Evolutionary conservation across 2,329 filamentous ascomycete species (phyloP).

Genomic region (Penicillium sp.): DNA sequence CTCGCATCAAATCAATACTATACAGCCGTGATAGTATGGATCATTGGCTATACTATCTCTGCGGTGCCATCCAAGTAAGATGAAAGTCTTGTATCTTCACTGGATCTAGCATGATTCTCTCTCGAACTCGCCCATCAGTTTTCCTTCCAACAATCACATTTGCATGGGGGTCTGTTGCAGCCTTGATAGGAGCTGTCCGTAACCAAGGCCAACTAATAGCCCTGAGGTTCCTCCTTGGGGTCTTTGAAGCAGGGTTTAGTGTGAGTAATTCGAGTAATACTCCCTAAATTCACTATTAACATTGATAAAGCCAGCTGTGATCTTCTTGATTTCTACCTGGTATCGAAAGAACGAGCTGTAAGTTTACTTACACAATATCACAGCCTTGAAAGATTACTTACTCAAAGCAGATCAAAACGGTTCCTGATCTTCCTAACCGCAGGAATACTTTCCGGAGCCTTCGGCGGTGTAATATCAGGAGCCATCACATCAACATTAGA

Average conservation of each 20-base stretch:
- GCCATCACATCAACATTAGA: constrained; percentile 8
- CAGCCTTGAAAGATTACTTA: background rate
- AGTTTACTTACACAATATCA: background rate
- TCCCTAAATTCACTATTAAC: background rate
- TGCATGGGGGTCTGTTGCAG: constrained; percentile 1
- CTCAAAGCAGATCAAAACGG: background rate
- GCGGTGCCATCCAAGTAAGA: constrained; percentile 4
- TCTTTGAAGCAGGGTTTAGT: constrained; percentile 7
- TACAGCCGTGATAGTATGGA: constrained; percentile 6
- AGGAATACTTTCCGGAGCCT: constrained; percentile 6
- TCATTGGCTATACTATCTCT: constrained; percentile 6
- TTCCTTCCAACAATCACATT: constrained; percentile 9
- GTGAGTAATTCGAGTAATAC: background rate
- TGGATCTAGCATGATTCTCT: constrained; percentile 2
- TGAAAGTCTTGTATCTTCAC: too few relatives aligned
- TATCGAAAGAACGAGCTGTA: constrained; percentile 10
- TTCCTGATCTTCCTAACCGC: constrained; percentile 9
- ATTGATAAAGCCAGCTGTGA: constrained; percentile 2
- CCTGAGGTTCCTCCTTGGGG: background rate
- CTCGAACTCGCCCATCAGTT: constrained; percentile 1
- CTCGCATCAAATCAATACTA: constrained; percentile 6
- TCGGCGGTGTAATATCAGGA: constrained; percentile 6
- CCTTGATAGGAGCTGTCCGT: constrained; percentile 2
- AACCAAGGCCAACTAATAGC: constrained; percentile 1
- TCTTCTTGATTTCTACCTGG: constrained; percentile 10